Percentiles rank a stretch among this genome's conserved stretches.
phyloP scores from a whole-genome alignment of 2,329 filamentous ascomycete species.

The Grosmannia serpens region DNA sequence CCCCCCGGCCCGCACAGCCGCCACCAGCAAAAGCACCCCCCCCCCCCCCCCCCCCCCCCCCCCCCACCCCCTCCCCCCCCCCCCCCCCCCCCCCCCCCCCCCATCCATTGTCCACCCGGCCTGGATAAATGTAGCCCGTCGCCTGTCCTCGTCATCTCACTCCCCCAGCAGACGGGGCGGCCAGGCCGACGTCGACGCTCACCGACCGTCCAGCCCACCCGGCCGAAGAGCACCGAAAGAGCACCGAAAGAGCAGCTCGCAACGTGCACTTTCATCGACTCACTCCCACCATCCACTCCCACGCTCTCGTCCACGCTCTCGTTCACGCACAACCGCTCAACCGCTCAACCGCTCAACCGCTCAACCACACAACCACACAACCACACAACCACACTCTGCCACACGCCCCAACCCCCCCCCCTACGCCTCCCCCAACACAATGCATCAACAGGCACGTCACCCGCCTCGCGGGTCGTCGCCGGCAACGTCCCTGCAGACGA shows the following conservation, averaged over 20 bases:
- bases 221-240: no score
- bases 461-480: conserved; percentile 63
- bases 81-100: no score
- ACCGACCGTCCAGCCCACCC: neutral
- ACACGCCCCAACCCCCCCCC: neutral
- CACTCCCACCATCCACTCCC: neutral
- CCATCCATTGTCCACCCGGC: no score
- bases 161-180: conserved; percentile 6
- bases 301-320: neutral
- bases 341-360: neutral
- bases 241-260: no score
- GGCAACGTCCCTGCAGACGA: conserved; percentile 59
- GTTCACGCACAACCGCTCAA: neutral
- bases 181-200: conserved; percentile 4
- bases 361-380: neutral
- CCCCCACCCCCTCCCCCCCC: no score
- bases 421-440: conserved; percentile 24
- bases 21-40: no score
- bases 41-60: no score
- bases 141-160: neutral
- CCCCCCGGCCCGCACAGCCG: no score
- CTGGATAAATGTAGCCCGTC: conserved; percentile 9
- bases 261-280: no score
- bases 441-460: conserved; percentile 84
- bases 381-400: neutral